Evolutionary conservation across 768 basidiomycete genomes (phyloP).

Genomic region (Sistotremastrum suecicum): DNA sequence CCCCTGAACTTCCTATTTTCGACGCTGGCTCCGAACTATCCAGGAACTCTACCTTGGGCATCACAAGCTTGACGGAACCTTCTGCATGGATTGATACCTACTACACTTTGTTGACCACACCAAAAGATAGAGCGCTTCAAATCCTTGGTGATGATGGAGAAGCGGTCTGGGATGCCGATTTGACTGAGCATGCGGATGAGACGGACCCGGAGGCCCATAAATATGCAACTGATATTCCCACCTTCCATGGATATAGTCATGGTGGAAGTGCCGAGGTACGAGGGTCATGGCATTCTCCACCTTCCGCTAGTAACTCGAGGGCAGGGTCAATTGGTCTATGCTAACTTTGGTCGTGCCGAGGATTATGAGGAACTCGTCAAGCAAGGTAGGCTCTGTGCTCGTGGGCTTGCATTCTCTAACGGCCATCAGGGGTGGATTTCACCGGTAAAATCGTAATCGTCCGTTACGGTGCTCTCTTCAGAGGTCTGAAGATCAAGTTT

Average conservation of each 20-base stretch:
- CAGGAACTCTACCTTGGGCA: conserved; percentile 47
- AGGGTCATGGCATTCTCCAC: too few species aligned
- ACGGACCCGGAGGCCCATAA: conserved; percentile 59
- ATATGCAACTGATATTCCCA: conserved; percentile 50
- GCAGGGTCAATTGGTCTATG: conserved; percentile 58
- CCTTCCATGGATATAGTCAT: conserved; percentile 80
- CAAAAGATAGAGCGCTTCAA: conserved; percentile 51
- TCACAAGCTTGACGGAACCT: conserved; percentile 31
- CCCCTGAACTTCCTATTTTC: conserved; percentile 41
- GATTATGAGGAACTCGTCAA: conserved; percentile 56
- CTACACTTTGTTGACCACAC: conserved; percentile 77
- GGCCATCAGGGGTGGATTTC: conserved; percentile 45
- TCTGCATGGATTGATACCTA: conserved; percentile 79
- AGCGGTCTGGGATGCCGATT: conserved; percentile 51
- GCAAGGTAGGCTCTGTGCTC: conserved; percentile 21
- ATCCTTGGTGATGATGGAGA: conserved; percentile 44
- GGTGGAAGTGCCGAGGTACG: conserved; percentile 27
- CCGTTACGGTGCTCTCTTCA: conserved; percentile 64
- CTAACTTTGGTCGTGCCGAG: conserved; percentile 62
- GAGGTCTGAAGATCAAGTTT: conserved; percentile 79
- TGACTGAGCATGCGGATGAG: conserved; percentile 61
- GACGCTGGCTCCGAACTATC: conserved; percentile 56
- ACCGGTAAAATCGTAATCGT: conserved; percentile 66
- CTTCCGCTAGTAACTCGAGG: conserved; percentile 25
- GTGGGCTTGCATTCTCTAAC: not conserved